Conservation (phyloP, 225 moss, liverwort and hornwort genomes). For the Neckera pumila region DNA sequence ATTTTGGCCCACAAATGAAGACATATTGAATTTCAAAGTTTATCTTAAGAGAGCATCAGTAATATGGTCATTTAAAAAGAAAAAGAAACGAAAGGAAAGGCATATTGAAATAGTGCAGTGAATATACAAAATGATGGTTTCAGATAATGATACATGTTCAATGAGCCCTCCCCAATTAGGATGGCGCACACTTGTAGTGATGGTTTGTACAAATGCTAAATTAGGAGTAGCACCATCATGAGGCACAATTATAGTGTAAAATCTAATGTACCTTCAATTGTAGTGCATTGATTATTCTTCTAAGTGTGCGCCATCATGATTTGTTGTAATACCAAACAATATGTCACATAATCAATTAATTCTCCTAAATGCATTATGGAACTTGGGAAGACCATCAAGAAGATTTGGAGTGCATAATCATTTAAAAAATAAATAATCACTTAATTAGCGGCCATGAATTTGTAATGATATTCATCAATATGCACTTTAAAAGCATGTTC, state of each 20-base stretch:
- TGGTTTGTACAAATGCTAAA: background rate
- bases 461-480: no score
- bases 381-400: background rate
- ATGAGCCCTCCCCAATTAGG: rapidly evolving
- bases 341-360: rapidly evolving
- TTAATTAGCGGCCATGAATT: background rate
- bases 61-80: background rate
- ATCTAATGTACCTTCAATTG: background rate
- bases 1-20: background rate
- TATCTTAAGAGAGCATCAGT: background rate
- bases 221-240: no score
- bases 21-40: background rate
- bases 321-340: background rate
- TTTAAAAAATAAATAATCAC: background rate
- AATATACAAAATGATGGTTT: background rate
- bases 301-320: background rate
- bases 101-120: background rate
- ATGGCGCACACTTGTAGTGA: no score
- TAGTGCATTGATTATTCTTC: no score
- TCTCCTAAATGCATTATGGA: background rate
- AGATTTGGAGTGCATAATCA: background rate
- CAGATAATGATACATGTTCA: background rate
- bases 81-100: no score
- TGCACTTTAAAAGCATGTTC: background rate
- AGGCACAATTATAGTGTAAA: background rate